These are phyloP conservation scores for Apiospora hydei DNA, from an alignment of 2,329 filamentous ascomycete species.

Conservation along the genomic window DNA sequence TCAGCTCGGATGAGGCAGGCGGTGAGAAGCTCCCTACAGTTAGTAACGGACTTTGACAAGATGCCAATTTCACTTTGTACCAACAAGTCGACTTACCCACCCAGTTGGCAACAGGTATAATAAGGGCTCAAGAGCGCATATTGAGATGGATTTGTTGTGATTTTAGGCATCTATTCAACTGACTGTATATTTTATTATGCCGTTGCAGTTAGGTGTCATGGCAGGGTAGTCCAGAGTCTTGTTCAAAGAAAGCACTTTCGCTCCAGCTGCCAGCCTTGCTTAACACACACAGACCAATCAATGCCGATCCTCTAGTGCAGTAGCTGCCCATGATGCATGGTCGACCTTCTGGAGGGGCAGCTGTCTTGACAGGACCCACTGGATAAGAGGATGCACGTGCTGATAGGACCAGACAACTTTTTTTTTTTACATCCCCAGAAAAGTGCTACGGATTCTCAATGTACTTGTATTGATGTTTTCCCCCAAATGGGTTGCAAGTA, in stretches of 20 bases:
- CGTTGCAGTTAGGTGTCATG: not conserved
- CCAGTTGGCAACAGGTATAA: not conserved
- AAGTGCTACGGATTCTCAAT: constrained; percentile 1
- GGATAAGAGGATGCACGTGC: constrained; percentile 11
- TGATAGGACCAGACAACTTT: not conserved
- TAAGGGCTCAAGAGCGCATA: not conserved
- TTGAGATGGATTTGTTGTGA: not conserved
- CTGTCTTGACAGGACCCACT: not conserved
- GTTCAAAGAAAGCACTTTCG: not conserved
- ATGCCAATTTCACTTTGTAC: not conserved
- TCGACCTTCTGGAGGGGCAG: constrained; percentile 15
- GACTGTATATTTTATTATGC: not conserved
- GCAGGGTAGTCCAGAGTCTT: not conserved
- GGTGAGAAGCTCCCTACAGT: not conserved
- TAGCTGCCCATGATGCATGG: no score
- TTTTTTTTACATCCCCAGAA: not conserved
- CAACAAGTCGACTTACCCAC: not conserved
- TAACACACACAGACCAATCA: not conserved
- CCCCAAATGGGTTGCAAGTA: constrained; percentile 13
- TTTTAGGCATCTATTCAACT: not conserved
- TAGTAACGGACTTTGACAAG: not conserved
- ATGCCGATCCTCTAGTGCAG: not conserved
- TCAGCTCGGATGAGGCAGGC: not conserved
- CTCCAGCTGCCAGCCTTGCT: not conserved
- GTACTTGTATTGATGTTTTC: not conserved